Evolutionary conservation across 257 asterid genomes (phyloP).

Genomic region (Solanum raphanifolium): DNA sequence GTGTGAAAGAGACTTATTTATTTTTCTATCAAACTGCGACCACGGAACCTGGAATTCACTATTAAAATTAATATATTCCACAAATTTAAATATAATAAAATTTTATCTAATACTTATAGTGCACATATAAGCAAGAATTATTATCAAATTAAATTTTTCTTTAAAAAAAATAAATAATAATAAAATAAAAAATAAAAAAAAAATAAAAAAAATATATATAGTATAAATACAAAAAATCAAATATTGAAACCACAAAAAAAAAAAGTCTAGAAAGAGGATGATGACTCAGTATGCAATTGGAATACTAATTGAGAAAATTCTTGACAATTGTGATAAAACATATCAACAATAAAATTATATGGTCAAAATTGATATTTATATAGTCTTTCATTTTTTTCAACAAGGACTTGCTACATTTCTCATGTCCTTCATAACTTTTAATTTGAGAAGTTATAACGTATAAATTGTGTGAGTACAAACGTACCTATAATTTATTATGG

Average conservation of each 20-base stretch:
- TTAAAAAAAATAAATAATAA: no score
- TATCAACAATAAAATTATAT: neutral
- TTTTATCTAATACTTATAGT: neutral
- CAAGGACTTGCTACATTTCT: neutral
- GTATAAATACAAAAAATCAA: neutral
- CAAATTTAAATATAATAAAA: neutral
- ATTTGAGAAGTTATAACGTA: neutral
- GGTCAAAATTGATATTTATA: neutral
- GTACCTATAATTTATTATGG: no score
- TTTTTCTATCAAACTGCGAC: neutral
- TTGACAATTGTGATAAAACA: neutral
- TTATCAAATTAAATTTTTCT: neutral
- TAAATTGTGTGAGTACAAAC: neutral
- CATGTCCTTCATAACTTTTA: neutral
- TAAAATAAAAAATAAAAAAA: no score
- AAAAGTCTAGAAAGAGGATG: neutral
- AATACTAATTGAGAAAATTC: neutral
- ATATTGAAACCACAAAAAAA: neutral
- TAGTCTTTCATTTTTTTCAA: neutral
- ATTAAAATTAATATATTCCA: neutral
- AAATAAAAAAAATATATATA: no score
- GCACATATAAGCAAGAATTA: neutral
- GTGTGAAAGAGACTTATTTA: neutral
- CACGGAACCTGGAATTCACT: no score
- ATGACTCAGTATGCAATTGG: neutral